Evolutionary conservation across 78 protist species (phyloP).

Genomic region (slime mould (Dictyostelium discoideum)): DNA sequence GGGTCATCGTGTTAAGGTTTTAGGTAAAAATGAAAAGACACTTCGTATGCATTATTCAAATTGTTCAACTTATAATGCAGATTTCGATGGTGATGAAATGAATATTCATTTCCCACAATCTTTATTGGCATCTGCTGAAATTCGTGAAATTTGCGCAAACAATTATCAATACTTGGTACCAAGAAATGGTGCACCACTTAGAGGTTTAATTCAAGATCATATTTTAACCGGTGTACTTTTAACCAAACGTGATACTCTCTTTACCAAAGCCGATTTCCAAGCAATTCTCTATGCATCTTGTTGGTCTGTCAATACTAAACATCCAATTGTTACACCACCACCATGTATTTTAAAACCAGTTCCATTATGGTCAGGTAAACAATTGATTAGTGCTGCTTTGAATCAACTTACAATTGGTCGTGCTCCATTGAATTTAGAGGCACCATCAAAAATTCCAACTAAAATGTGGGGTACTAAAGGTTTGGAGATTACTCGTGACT

Average conservation of each 20-base stretch:
- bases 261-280: conserved; percentile 65
- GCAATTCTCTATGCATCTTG: conserved; percentile 82
- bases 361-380: conserved; percentile 98
- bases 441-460: conserved; percentile 82
- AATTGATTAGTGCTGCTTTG: conserved; percentile 88
- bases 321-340: conserved; percentile 74
- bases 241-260: conserved; percentile 94
- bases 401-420: conserved; percentile 82
- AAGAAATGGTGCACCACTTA: conserved; percentile 96
- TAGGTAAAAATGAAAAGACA: conserved; percentile 86
- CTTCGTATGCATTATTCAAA: conserved; percentile 99
- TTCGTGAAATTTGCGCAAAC: conserved; percentile 88
- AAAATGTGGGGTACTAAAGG: conserved; percentile 86
- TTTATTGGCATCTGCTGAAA: conserved; percentile 90
- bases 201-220: conserved; percentile 99
- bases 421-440: conserved; percentile 65
- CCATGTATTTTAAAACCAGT: conserved; percentile 95
- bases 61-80: conserved; percentile 99
- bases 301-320: conserved; percentile 54
- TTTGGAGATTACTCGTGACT: conserved; percentile 41
- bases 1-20: conserved; percentile 93
- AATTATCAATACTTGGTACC: conserved; percentile 94
- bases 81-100: conserved; percentile 99
- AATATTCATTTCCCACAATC: conserved; percentile 98
- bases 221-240: conserved; percentile 96